Evolutionary conservation across 495 filamentous ascomycete species (phyloP).

Genomic region (Neurospora sp.): DNA sequence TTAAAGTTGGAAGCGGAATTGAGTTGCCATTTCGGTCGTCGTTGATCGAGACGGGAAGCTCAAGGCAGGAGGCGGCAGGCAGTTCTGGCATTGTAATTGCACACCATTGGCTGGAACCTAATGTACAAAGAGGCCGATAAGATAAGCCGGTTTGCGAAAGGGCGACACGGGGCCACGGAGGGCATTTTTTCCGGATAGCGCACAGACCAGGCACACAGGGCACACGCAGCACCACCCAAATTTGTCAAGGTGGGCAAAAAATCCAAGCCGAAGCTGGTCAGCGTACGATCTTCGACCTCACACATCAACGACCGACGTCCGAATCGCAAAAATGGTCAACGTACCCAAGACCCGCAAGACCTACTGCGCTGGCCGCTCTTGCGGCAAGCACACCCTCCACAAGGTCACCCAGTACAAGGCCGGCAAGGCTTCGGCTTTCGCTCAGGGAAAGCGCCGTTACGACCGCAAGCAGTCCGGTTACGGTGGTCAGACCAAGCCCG

Average conservation of each 20-base stretch:
- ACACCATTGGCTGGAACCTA: background rate
- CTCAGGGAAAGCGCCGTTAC: constrained; percentile 99
- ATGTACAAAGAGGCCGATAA: background rate
- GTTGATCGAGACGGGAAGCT: background rate
- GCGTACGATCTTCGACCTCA: constrained; percentile 18
- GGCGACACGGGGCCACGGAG: background rate
- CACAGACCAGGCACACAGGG: constrained; percentile 9
- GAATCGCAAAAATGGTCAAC: constrained; percentile 35
- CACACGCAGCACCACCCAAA: constrained; percentile 20
- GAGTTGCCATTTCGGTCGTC: background rate
- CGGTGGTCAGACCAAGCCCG: constrained; percentile 99
- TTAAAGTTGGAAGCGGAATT: background rate
- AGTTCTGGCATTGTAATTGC: background rate
- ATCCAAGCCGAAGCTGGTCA: constrained; percentile 15
- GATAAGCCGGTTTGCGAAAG: background rate
- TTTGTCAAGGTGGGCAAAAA: constrained; percentile 23
- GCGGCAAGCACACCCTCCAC: constrained; percentile 90
- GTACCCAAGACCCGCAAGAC: constrained; percentile 36
- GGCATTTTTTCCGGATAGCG: background rate
- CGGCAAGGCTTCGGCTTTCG: constrained; percentile 75
- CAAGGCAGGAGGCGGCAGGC: background rate
- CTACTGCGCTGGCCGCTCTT: constrained; percentile 87
- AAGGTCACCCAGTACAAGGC: constrained; percentile 96
- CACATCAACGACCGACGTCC: constrained; percentile 18
- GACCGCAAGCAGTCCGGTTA: constrained; percentile 99